Evolutionary conservation across 176 grass and related monocot genomes (phyloP), one percentile per base, ranked within the genome.

Genomic region (Poa annua): DNA sequence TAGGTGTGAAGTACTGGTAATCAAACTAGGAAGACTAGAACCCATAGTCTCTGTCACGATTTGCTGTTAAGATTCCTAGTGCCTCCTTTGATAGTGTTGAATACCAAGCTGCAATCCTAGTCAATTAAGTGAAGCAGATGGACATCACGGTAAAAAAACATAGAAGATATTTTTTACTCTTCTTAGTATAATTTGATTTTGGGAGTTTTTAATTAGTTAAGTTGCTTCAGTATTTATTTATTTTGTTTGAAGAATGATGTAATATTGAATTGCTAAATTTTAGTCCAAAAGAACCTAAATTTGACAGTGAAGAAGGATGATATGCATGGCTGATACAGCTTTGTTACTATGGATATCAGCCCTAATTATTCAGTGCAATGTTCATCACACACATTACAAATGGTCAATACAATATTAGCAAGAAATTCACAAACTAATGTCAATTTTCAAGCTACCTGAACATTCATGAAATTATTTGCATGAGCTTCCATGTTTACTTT

Each of bases 1-100:
- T 22, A 14, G 29, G 32, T 72, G 13, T n/a, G n/a, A n/a, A n/a
- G 74, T 77, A 82, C 32, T 26, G 21, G 5, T 7, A 20, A 82
- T 87, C 79, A 32, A 87, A 69, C 20, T 83, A 44, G 5, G 4
- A 70, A 51, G 74, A 60, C 29, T 50, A 62, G 66, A 53, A 6
- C 67, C 7, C 50, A 8, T 35, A 64, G 74, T n/a, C n/a, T 47
- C 32, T 29, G 11, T 44, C 36, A 50, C 12, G 4, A 21, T 78
- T 70, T 15, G 56, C 56, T 74, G 57, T 74, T 9, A 2, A 84
- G 81, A 88, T 88, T 84, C 87, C 87, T 5, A 75, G 10, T 88
- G 66, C 67, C 59, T 35, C 81, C 25, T 35, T 4, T 15, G 15
- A 82, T 5, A 33, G 6, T 78, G 16, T n/a, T 33, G 65, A 55